Evolutionary conservation across 257 asterid species (phyloP), one percentile per base, ranked within the genome.

Genomic region (Handroanthus guayacan): DNA sequence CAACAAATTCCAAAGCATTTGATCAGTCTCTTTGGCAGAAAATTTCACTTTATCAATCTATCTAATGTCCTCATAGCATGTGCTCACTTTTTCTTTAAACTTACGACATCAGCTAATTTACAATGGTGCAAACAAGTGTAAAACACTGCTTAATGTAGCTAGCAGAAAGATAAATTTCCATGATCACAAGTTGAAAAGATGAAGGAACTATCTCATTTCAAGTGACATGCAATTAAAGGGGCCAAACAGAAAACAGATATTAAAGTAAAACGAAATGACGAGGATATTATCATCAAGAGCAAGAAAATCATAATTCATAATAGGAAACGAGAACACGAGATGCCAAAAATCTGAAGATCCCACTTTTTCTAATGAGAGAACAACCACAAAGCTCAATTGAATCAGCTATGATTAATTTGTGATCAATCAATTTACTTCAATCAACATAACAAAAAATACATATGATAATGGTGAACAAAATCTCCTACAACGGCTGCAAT

Each of bases 281-380:
- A 67, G 43, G 51, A 69, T 18, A 17, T 16, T 6, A 54, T 57
- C 54, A 65, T 65, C 57, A 12, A 63, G 9, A 25, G 31, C 31
- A 25, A 25, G 52, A 74, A 39, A 56, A 43, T 51, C 54, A 76
- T 25, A 25, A 0, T 17, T 54, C 73, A 70, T 52, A 14, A 73
- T 3, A 16, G 45, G 41, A 54, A 65, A 68, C 12, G 11, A 6
- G 38, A 62, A 48, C 45, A 36, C 2, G 2, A 70, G 41, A 78
- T 55, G 5, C 25, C 45, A 34, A 54, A 16, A 64, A 6, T 25
- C 31, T 25, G 31, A 25, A 25, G 31, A 25, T 16, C 17, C 48
- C 63, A 51, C 7, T 25, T n/a, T 25, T 25, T n/a, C 51, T 20
- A 56, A 62, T 75, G 61, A 81, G n/a, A 62, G 14, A 78, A 81